These are phyloP conservation scores for Atkinsonella texensis DNA, from an alignment of 2,329 filamentous ascomycete genomes.

Conservation along the genomic window DNA sequence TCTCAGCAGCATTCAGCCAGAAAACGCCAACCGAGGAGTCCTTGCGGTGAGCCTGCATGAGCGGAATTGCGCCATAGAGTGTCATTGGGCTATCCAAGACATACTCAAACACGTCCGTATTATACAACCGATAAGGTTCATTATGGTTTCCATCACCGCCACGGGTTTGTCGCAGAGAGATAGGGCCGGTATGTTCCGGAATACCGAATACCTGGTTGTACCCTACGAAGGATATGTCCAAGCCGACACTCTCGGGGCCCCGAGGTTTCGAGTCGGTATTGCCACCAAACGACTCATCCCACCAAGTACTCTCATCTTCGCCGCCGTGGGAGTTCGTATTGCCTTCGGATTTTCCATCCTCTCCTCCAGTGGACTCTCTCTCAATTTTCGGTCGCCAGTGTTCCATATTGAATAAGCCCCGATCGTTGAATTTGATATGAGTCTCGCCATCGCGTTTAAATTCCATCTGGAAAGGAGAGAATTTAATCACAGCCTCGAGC, in stretches of 20 bases:
- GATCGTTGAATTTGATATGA: constrained; percentile 80
- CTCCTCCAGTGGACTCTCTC: constrained; percentile 47
- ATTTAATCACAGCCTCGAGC: constrained; percentile 73
- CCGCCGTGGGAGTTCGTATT: constrained; percentile 32
- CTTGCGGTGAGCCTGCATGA: constrained; percentile 95
- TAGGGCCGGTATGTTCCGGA: constrained; percentile 77
- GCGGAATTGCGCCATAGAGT: constrained; percentile 89
- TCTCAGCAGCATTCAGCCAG: constrained; percentile 95
- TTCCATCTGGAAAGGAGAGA: constrained; percentile 72
- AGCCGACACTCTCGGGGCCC: constrained; percentile 79
- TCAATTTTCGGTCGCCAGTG: constrained; percentile 90
- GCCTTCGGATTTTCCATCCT: constrained; percentile 37
- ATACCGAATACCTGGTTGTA: constrained; percentile 93
- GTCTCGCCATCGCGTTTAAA: constrained; percentile 74
- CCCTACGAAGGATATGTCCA: constrained; percentile 86
- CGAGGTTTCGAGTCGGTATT: constrained; percentile 93
- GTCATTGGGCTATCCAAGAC: constrained; percentile 97
- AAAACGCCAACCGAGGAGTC: constrained; percentile 91
- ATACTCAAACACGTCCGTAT: constrained; percentile 96
- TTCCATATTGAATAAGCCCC: constrained; percentile 84
- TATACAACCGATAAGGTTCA: constrained; percentile 91
- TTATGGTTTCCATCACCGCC: constrained; percentile 75
- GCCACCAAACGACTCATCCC: constrained; percentile 92
- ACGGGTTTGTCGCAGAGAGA: constrained; percentile 82
- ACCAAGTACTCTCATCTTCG: constrained; percentile 85